Conservation (phyloP, 306 rosid species). For the Vicia sativa region DNA sequence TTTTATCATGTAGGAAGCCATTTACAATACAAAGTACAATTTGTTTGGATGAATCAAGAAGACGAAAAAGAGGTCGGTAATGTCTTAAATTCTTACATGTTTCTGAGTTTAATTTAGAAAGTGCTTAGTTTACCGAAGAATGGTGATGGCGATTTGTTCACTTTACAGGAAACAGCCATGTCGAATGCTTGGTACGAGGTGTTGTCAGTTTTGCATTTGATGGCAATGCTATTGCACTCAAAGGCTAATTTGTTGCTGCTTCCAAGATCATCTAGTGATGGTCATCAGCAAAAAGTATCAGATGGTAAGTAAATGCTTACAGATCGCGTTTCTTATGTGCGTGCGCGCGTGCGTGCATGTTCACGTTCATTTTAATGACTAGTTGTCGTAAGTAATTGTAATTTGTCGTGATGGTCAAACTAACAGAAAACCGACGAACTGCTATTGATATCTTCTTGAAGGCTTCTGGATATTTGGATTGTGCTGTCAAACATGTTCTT, state of each 20-base stretch:
- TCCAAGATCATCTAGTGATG: constrained; percentile 87
- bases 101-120: constrained; percentile 33
- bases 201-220: constrained; percentile 90
- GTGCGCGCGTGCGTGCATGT: neutral
- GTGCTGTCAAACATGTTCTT: constrained; percentile 90
- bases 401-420: neutral
- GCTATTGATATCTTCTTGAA: constrained; percentile 83
- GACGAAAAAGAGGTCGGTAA: constrained; percentile 93
- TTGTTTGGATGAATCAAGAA: constrained; percentile 93
- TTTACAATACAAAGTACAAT: constrained; percentile 84
- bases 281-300: constrained; percentile 82
- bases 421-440: constrained; percentile 84
- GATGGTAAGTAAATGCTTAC: constrained; percentile 58
- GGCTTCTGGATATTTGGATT: constrained; percentile 94
- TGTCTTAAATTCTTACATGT: constrained; percentile 5
- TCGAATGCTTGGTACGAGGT: constrained; percentile 94
- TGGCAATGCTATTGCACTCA: constrained; percentile 84
- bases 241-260: constrained; percentile 94
- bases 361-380: neutral
- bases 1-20: constrained; percentile 75
- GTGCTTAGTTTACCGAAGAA: constrained; percentile 34
- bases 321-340: constrained; percentile 5
- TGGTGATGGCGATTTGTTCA: constrained; percentile 26
- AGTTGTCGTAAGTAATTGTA: neutral
- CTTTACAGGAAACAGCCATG: constrained; percentile 86